These are phyloP conservation scores for Colletotrichum sansevieriae DNA, from an alignment of 2,329 filamentous ascomycete species.

Conservation along the genomic window DNA sequence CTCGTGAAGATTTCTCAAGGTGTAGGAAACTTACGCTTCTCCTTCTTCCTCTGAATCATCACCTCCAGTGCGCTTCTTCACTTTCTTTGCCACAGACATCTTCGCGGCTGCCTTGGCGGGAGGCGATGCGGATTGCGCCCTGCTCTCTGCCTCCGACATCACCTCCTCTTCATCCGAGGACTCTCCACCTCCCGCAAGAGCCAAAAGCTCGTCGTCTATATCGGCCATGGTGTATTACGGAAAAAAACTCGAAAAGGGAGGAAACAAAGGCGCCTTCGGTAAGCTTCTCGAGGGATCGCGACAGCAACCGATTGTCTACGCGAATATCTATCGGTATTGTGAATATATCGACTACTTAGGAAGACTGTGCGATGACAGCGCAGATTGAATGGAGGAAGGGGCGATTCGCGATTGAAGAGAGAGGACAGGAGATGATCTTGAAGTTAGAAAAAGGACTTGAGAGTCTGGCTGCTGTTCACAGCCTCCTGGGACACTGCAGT, in stretches of 20 bases:
- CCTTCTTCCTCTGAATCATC: constrained; percentile 83
- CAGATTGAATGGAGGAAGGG: background rate
- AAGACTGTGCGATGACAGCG: background rate
- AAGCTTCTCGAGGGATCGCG: constrained; percentile 13
- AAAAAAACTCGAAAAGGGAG: constrained; percentile 10
- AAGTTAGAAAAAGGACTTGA: constrained; percentile 22
- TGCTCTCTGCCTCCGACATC: constrained; percentile 65
- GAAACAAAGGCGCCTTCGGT: background rate
- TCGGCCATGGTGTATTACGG: constrained; percentile 76
- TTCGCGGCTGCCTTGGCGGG: constrained; percentile 54
- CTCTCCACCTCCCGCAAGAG: constrained; percentile 84
- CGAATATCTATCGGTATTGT: constrained; percentile 1
- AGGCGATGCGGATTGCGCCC: constrained; percentile 68
- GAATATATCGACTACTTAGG: background rate
- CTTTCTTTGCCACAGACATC: constrained; percentile 58
- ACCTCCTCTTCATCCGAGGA: constrained; percentile 71
- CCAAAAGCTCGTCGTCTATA: constrained; percentile 93
- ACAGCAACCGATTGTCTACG: background rate
- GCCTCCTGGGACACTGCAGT: constrained; percentile 32
- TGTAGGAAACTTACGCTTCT: constrained; percentile 77
- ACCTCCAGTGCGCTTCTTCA: constrained; percentile 65
- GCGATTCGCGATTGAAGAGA: background rate
- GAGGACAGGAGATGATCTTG: constrained; percentile 12
- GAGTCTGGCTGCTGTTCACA: constrained; percentile 36
- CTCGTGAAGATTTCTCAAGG: constrained; percentile 17